phyloP scores from a whole-genome alignment of 2,329 filamentous ascomycete species.

The Erysiphe neolycopersici region DNA sequence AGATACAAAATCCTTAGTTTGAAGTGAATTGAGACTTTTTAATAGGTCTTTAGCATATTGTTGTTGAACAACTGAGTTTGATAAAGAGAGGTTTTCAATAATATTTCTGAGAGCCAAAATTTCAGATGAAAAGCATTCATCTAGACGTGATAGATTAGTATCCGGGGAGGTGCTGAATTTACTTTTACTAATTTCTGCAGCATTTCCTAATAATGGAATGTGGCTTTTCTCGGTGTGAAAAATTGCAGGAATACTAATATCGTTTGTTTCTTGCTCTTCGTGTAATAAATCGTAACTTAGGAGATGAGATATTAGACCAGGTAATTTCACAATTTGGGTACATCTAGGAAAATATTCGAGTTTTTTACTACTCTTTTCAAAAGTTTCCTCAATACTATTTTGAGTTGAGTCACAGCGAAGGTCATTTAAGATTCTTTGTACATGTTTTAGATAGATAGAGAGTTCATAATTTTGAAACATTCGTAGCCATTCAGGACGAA shows the following conservation, averaged over 20 bases:
- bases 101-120: conserved; percentile 9
- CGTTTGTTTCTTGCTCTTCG: background rate
- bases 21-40: conserved; percentile 14
- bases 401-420: background rate
- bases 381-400: background rate
- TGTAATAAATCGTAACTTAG: background rate
- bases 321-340: background rate
- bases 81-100: conserved; percentile 10
- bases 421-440: conserved; percentile 17
- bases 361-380: background rate
- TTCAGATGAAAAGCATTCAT: background rate
- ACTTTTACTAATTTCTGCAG: background rate
- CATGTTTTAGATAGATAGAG: conserved; percentile 17
- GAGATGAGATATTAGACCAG: background rate
- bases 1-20: background rate
- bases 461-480: conserved; percentile 21
- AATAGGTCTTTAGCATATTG: conserved; percentile 16
- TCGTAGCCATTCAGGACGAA: conserved; percentile 21
- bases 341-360: background rate
- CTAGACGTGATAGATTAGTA: too few species aligned
- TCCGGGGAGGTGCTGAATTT: background rate
- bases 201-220: background rate
- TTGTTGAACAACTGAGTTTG: conserved; percentile 14
- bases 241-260: background rate
- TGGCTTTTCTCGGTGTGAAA: background rate